These are phyloP conservation scores for Heteromeles arbutifolia DNA, from an alignment of 306 rosid genomes.

Conservation along the genomic window DNA sequence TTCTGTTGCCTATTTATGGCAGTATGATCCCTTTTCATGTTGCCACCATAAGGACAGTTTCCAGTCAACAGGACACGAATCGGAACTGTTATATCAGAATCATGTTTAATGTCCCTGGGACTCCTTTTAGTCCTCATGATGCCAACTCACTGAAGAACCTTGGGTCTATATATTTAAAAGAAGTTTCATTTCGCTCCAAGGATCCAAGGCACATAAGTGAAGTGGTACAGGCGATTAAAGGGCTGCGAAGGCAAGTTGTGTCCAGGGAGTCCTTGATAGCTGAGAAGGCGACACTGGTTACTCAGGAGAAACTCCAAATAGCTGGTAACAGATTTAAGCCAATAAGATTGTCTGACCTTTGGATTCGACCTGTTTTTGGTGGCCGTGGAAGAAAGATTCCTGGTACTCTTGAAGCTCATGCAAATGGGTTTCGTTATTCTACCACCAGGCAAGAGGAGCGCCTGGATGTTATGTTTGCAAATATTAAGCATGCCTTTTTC, in stretches of 20 bases:
- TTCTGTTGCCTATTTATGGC: conserved; percentile 85
- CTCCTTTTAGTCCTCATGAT: conserved; percentile 84
- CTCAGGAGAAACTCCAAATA: conserved; percentile 88
- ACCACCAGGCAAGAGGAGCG: conserved; percentile 88
- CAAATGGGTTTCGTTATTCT: conserved; percentile 82
- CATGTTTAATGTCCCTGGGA: conserved; percentile 82
- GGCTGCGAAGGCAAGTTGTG: conserved; percentile 78
- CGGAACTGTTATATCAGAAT: conserved; percentile 54
- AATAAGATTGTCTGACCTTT: conserved; percentile 67
- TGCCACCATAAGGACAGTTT: conserved; percentile 73
- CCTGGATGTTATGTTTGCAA: conserved; percentile 68
- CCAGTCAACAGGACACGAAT: conserved; percentile 65
- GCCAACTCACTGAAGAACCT: conserved; percentile 55
- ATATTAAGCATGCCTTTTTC: conserved; percentile 85
- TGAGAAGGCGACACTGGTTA: conserved; percentile 91
- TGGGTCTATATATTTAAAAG: conserved; percentile 81
- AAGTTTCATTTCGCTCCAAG: conserved; percentile 91
- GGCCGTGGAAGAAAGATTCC: conserved; percentile 95
- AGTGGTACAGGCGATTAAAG: conserved; percentile 73
- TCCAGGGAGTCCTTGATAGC: conserved; percentile 97
- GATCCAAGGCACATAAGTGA: conserved; percentile 84
- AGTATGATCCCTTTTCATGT: conserved; percentile 93
- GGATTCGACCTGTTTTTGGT: conserved; percentile 88
- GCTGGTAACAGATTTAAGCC: conserved; percentile 91
- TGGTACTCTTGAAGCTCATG: conserved; percentile 84